phyloP scores from a whole-genome alignment of 2,329 filamentous ascomycete species.

The Botrytis hyacinthi region DNA sequence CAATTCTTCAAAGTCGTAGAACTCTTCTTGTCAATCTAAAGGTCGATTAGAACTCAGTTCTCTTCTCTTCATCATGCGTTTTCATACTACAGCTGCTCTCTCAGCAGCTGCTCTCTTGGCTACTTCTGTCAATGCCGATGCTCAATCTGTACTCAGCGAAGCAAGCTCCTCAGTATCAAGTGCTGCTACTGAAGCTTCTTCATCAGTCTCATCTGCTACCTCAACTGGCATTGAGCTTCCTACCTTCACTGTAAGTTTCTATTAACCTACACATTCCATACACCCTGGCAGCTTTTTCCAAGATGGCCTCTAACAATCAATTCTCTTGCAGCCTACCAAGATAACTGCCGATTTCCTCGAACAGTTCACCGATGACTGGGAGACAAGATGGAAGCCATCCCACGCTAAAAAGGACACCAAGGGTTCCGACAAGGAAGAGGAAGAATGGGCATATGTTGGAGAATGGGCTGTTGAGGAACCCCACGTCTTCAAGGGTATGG shows the following conservation, averaged over 20 bases:
- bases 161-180: slow-evolving; percentile 43
- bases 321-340: slow-evolving; percentile 65
- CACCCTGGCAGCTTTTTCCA: not conserved
- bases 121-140: slow-evolving; percentile 65
- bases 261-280: slow-evolving; percentile 28
- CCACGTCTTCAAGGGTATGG: slow-evolving; percentile 81
- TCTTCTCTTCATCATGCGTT: slow-evolving; percentile 61
- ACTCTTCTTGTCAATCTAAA: slow-evolving; percentile 24
- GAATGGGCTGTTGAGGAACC: slow-evolving; percentile 98
- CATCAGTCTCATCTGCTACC: slow-evolving; percentile 45
- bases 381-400: slow-evolving; percentile 87
- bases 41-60: slow-evolving; percentile 29
- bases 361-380: slow-evolving; percentile 98
- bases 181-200: slow-evolving; percentile 41
- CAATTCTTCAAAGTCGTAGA: slow-evolving; percentile 28
- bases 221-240: slow-evolving; percentile 65
- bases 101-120: slow-evolving; percentile 72
- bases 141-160: slow-evolving; percentile 54
- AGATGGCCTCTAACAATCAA: slow-evolving; percentile 17
- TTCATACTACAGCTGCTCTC: slow-evolving; percentile 74
- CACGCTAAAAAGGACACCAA: slow-evolving; percentile 89
- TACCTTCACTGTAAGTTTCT: slow-evolving; percentile 75
- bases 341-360: slow-evolving; percentile 95
- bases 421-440: slow-evolving; percentile 64
- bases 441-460: slow-evolving; percentile 97